These are phyloP conservation scores for Cicer judaicum DNA, from an alignment of 306 rosid species.

Conservation along the genomic window DNA sequence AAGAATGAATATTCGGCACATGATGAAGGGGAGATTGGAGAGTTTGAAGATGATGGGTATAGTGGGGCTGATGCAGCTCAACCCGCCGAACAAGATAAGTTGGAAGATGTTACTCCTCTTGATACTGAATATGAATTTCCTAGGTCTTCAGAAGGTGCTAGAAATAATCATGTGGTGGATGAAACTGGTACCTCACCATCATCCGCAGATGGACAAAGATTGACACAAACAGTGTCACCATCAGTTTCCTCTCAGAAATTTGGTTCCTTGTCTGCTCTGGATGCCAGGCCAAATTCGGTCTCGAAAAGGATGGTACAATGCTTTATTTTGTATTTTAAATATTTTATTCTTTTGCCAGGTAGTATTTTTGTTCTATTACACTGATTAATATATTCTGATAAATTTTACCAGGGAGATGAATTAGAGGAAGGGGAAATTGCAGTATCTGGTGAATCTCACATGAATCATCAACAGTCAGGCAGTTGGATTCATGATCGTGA, in stretches of 20 bases:
- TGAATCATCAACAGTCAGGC: conserved; percentile 91
- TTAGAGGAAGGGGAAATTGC: conserved; percentile 98
- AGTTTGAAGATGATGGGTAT: conserved; percentile 81
- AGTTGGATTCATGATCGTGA: conserved; percentile 96
- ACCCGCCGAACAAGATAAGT: conserved; percentile 54
- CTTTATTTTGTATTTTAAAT: conserved; percentile 46
- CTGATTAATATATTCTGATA: conserved; percentile 48
- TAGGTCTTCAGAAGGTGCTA: conserved; percentile 57
- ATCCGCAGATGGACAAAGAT: conserved; percentile 70
- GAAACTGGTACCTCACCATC: conserved; percentile 84
- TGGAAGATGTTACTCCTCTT: conserved; percentile 62
- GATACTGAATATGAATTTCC: conserved; percentile 68
- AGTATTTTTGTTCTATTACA: conserved; percentile 39
- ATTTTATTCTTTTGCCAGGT: conserved; percentile 35
- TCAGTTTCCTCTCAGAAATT: conserved; percentile 87
- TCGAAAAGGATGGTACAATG: conserved; percentile 73
- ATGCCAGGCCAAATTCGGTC: conserved; percentile 75
- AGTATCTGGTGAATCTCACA: conserved; percentile 86
- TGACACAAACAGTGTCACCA: conserved; percentile 64
- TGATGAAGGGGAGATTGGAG: conserved; percentile 87
- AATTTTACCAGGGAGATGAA: conserved; percentile 76
- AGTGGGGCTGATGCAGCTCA: conserved; percentile 74
- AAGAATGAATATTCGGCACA: conserved; percentile 78
- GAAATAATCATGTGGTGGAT: conserved; percentile 63
- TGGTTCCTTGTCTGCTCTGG: conserved; percentile 90